Evolutionary conservation across 2,329 filamentous ascomycete genomes (phyloP), one percentile per base, ranked within the genome.

Genomic region (Cytospora chrysosperma): DNA sequence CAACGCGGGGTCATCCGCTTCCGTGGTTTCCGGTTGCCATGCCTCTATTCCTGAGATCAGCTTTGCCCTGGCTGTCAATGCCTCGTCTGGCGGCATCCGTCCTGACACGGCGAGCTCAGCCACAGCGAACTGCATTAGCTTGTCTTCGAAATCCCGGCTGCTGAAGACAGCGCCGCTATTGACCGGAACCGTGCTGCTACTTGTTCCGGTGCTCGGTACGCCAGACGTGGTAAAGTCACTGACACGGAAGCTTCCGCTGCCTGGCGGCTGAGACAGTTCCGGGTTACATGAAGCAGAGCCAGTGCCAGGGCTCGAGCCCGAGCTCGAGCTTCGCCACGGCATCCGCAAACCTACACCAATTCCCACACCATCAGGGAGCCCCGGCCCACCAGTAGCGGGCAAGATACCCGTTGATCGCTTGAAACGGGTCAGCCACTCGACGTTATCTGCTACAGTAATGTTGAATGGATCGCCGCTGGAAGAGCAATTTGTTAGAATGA

Each of bases 391-490:
- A 12, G 78, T 75, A n/a, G 77, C 72, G 0, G 76, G 75, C 3
- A 82, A 72, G 32, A 88, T 81, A 21, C 84, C 84, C 0, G 76
- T 78, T 55, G 85, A 80, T 13, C 84, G 80, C 72, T 88, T 88
- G 75, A 88, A 88, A 52, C 85, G 80, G 62, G 81, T 78, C 15
- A 88, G 77, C 86, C 86, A 88, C 72, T 88, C 85, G 0, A 78
- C 79, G 67, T 88, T 88, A 69, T 88, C 86, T 32, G 85, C 85
- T 0, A 84, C 83, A 0, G 85, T 88, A 68, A 86, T 82, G 70
- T 88, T 88, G 82, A 85, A 87, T 2, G 84, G 83, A 68, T 88
- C 85, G 62, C 88, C 85, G 62, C 83, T 85, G 52, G 1, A 21
- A 3, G 27, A 8, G 5, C 43, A 19, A 8, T 5, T 5, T 13